These are phyloP conservation scores for Borovskyia barvae DNA, from an alignment of 208 protist species.

Conservation along the genomic window DNA sequence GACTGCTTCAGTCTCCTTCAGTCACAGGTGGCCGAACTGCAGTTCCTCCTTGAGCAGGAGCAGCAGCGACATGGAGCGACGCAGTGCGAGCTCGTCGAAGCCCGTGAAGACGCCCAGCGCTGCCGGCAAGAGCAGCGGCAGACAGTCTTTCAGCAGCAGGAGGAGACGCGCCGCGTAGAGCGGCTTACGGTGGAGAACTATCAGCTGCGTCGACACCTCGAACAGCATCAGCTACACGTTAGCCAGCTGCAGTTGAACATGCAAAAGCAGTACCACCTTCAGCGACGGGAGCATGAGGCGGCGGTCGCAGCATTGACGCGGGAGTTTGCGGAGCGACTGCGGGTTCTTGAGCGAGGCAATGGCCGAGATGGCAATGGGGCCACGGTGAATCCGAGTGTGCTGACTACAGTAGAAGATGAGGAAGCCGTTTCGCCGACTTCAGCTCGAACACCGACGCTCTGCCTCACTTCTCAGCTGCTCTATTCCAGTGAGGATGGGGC, in stretches of 20 bases:
- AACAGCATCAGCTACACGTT: conserved; percentile 20
- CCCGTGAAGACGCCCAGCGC: conserved; percentile 23
- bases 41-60: conserved; percentile 19
- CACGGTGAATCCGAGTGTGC: no score
- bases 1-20: conserved; percentile 30
- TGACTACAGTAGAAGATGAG: no score
- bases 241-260: conserved; percentile 18
- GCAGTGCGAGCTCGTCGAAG: conserved; percentile 18
- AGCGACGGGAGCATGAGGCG: conserved; percentile 10
- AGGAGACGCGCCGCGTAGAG: conserved; percentile 21
- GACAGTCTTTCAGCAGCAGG: conserved; percentile 23
- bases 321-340: no score
- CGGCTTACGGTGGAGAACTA: conserved; percentile 23
- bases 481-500: no score
- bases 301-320: conserved; percentile 21
- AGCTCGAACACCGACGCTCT: no score
- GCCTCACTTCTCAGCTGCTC: no score
- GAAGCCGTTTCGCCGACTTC: no score
- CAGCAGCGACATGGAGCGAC: conserved; percentile 29
- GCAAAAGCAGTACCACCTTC: conserved; percentile 14
- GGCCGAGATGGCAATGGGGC: no score
- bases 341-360: no score
- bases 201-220: conserved; percentile 20
- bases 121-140: conserved; percentile 26
- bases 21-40: conserved; percentile 24